Percentiles rank a stretch among this genome's conserved stretches.
Evolutionary conservation across 176 grass and related monocot genomes (phyloP).

Genomic region (Oryza brachyantha): DNA sequence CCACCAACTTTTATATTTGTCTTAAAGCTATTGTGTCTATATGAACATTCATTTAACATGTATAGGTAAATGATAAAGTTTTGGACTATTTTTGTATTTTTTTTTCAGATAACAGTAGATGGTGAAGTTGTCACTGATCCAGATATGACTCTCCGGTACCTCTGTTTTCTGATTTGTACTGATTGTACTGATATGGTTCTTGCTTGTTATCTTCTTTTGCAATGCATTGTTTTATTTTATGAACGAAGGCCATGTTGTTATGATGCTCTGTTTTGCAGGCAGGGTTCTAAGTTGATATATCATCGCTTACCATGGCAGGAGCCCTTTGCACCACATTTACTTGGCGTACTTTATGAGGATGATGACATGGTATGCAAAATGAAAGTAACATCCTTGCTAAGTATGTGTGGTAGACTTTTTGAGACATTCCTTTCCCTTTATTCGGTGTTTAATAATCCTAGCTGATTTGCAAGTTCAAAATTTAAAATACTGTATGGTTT

Average conservation of each 20-base stretch:
- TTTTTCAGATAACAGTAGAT: slow-evolving; percentile 63
- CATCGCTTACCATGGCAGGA: slow-evolving; percentile 83
- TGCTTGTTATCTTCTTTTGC: background rate
- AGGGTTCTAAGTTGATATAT: slow-evolving; percentile 73
- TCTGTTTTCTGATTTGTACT: background rate
- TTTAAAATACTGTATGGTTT: slow-evolving; percentile 3
- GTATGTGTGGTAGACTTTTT: background rate
- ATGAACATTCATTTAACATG: background rate
- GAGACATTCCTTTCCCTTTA: background rate
- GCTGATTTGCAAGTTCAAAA: background rate
- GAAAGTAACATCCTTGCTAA: background rate
- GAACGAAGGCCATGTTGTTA: slow-evolving; percentile 14
- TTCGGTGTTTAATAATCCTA: background rate
- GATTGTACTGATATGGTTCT: background rate
- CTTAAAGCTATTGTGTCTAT: background rate
- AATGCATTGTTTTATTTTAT: slow-evolving; percentile 1
- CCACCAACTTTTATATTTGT: background rate
- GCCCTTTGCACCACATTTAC: slow-evolving; percentile 56
- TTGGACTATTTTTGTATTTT: background rate
- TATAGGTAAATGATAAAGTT: background rate
- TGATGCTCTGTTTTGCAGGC: slow-evolving; percentile 43
- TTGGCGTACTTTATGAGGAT: slow-evolving; percentile 92
- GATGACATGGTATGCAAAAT: slow-evolving; percentile 70
- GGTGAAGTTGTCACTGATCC: slow-evolving; percentile 62
- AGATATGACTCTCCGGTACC: slow-evolving; percentile 44